Percentiles rank a stretch among this genome's conserved stretches.
phyloP scores from a whole-genome alignment of 768 basidiomycete species.

The Cystofilobasidium capitatum region DNA sequence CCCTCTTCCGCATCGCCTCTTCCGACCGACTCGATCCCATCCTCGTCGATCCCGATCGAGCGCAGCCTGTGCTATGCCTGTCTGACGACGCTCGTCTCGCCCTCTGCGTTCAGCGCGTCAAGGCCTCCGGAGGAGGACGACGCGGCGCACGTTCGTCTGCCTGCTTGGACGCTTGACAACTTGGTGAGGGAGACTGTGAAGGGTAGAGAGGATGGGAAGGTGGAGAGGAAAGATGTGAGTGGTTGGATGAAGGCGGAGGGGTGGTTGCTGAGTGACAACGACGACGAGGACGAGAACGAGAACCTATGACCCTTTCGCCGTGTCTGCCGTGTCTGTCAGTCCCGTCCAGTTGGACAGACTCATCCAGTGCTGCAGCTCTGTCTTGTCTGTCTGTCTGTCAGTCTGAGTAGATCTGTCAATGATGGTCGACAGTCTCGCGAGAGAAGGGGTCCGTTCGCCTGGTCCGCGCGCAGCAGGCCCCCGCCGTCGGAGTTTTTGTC shows the following conservation, averaged over 20 bases:
- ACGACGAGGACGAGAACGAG: slow-evolving; percentile 27
- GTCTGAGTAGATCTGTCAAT: too few relatives aligned
- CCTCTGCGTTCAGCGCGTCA: slow-evolving; percentile 12
- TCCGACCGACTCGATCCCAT: neutral
- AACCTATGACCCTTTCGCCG: too few relatives aligned
- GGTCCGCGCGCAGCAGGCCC: too few relatives aligned
- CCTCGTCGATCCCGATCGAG: slow-evolving; percentile 4
- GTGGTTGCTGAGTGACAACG: slow-evolving; percentile 32
- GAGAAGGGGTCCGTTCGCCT: too few relatives aligned
- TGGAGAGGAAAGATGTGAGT: slow-evolving; percentile 1
- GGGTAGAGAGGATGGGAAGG: slow-evolving; percentile 32
- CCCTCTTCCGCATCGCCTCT: too few relatives aligned
- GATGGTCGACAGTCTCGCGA: too few relatives aligned
- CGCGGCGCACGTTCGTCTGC: slow-evolving; percentile 2
- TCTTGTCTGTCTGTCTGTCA: too few relatives aligned
- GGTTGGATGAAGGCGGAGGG: slow-evolving; percentile 18
- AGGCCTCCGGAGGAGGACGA: neutral
- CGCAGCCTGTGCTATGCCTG: slow-evolving; percentile 22
- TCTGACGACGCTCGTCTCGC: slow-evolving; percentile 24
- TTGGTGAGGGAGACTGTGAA: slow-evolving; percentile 59
- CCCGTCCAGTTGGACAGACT: too few relatives aligned
- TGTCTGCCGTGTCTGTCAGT: too few relatives aligned
- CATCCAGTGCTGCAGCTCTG: too few relatives aligned
- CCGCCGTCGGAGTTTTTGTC: too few relatives aligned
- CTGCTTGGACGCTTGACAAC: slow-evolving; percentile 17